These are phyloP conservation scores for Protomyces gravidus DNA, from an alignment of 1,139 yeast species.

Conservation along the genomic window DNA sequence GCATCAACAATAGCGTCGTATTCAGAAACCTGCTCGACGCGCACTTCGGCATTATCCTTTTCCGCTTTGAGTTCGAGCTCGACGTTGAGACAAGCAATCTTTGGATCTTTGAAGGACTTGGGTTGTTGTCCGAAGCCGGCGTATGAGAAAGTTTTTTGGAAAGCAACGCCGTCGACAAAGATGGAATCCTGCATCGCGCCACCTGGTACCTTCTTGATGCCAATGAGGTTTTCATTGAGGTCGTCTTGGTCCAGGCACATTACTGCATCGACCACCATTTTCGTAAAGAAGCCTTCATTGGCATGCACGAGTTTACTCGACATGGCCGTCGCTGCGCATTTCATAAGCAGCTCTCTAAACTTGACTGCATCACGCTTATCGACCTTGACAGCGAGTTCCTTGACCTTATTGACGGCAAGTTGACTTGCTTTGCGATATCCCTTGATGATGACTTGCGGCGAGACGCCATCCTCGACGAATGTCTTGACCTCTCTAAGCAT, in stretches of 20 bases:
- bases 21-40: conserved; percentile 88
- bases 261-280: conserved; percentile 96
- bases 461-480: conserved; percentile 92
- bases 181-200: conserved; percentile 82
- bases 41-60: conserved; percentile 98
- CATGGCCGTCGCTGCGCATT: conserved; percentile 97
- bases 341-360: conserved; percentile 71
- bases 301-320: conserved; percentile 85
- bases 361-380: conserved; percentile 47
- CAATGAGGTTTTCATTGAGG: conserved; percentile 83
- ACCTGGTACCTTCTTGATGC: conserved; percentile 91
- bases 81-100: conserved; percentile 77
- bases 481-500: conserved; percentile 81
- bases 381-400: conserved; percentile 69
- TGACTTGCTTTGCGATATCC: conserved; percentile 82
- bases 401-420: conserved; percentile 67
- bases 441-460: conserved; percentile 79
- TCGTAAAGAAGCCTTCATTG: conserved; percentile 82
- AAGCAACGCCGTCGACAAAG: conserved; percentile 90
- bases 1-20: conserved; percentile 97
- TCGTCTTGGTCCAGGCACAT: conserved; percentile 76
- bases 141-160: conserved; percentile 91
- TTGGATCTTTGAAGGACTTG: conserved; percentile 71
- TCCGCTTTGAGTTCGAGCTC: conserved; percentile 96
- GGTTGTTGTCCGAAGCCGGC: conserved; percentile 99